A percentile compares a stretch with the other conserved stretches of the same genome.
These are phyloP conservation scores for Sporisorium iseilematis-ciliati DNA, from an alignment of 1,284 basidiomycete genomes.

Conservation along the genomic window DNA sequence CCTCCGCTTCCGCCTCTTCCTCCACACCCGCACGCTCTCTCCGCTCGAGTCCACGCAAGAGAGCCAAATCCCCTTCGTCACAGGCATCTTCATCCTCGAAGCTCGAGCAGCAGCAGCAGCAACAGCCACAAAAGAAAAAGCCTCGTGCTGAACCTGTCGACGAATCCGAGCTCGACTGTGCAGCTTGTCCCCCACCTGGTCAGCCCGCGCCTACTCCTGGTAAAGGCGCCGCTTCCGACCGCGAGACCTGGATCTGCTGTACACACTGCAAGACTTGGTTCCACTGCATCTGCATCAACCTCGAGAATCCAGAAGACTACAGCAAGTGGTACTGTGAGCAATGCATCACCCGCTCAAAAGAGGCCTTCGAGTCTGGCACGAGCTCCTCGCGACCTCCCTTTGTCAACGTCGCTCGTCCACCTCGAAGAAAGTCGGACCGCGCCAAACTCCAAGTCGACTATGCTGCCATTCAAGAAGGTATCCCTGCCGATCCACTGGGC, in stretches of 20 bases:
- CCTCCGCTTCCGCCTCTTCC: slow-evolving; percentile 10
- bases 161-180: slow-evolving; percentile 53
- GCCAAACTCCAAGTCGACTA: slow-evolving; percentile 55
- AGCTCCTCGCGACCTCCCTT: slow-evolving; percentile 23
- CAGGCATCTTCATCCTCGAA: not conserved
- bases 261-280: slow-evolving; percentile 59
- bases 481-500: slow-evolving; percentile 56
- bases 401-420: slow-evolving; percentile 40
- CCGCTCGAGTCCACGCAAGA: slow-evolving; percentile 39
- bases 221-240: slow-evolving; percentile 45
- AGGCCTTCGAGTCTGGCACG: slow-evolving; percentile 26
- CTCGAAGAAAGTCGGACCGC: slow-evolving; percentile 45
- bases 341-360: slow-evolving; percentile 36
- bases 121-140: slow-evolving; percentile 18
- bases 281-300: slow-evolving; percentile 56
- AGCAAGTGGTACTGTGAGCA: slow-evolving; percentile 58
- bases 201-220: slow-evolving; percentile 38
- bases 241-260: slow-evolving; percentile 59
- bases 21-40: slow-evolving; percentile 12
- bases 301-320: slow-evolving; percentile 52
- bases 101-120: not conserved
- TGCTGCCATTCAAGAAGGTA: slow-evolving; percentile 60
- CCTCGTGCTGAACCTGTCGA: slow-evolving; percentile 34
- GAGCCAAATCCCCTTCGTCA: slow-evolving; percentile 15
- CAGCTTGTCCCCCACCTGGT: slow-evolving; percentile 36